Percentiles rank a stretch among this genome's conserved stretches.
Conservation (phyloP, 371 early-diverging fungal genomes). For the Synchytrium microbalum region DNA sequence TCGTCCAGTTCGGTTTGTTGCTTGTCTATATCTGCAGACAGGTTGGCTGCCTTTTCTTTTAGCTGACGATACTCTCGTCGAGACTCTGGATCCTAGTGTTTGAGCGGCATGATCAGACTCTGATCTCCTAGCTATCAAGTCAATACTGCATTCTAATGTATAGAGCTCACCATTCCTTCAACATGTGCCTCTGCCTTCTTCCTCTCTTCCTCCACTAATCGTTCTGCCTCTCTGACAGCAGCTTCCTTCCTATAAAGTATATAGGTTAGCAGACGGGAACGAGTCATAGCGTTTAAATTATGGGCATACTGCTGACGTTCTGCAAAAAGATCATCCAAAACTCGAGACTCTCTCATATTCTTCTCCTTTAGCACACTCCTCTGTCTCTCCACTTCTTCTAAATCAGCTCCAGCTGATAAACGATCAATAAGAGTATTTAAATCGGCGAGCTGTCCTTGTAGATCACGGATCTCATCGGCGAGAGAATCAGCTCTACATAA, state of each 20-base stretch:
- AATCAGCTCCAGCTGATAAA: conserved; percentile 41
- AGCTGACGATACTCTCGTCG: conserved; percentile 22
- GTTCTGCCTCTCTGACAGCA: conserved; percentile 31
- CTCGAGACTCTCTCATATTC: conserved; percentile 33
- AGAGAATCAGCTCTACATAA: conserved; percentile 32
- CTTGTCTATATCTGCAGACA: conserved; percentile 18
- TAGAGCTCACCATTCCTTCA: conserved; percentile 30
- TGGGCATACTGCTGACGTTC: conserved; percentile 35
- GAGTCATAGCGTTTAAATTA: conserved; percentile 8
- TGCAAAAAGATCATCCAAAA: conserved; percentile 39
- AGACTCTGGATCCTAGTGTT: conserved; percentile 24
- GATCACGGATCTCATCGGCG: conserved; percentile 38
- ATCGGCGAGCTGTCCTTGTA: conserved; percentile 49
- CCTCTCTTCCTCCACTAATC: conserved; percentile 30
- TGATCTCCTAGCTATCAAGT: no score
- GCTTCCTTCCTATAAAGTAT: conserved; percentile 27
- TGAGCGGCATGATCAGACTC: no score
- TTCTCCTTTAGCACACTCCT: conserved; percentile 28
- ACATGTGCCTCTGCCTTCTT: conserved; percentile 32
- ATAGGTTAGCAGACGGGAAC: neutral
- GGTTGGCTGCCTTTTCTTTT: conserved; percentile 27
- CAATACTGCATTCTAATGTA: no score
- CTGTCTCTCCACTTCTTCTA: conserved; percentile 39
- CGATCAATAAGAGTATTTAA: conserved; percentile 46
- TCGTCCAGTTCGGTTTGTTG: conserved; percentile 32